Conservation (phyloP, 164 flowering plant genomes). For the Houttuynia cordata region DNA sequence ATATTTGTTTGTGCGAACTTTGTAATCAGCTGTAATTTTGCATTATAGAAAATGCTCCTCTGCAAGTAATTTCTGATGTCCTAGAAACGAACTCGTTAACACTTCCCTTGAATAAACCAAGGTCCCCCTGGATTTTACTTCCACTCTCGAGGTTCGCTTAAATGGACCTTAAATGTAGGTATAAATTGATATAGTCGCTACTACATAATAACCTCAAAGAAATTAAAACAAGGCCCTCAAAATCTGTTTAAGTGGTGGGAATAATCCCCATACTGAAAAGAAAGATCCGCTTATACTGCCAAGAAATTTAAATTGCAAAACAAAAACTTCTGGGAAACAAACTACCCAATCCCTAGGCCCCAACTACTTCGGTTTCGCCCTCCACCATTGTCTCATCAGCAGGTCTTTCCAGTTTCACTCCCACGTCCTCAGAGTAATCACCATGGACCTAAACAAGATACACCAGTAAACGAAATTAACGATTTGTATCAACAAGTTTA, state of each 20-base stretch:
- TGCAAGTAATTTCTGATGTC: no score
- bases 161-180: no score
- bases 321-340: background rate
- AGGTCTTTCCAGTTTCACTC: slow-evolving; percentile 25
- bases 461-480: background rate
- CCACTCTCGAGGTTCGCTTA: no score
- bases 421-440: slow-evolving; percentile 29
- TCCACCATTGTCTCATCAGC: slow-evolving; percentile 18
- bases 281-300: no score
- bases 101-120: no score
- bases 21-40: no score
- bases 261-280: background rate
- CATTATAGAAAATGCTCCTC: no score
- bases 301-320: background rate
- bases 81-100: no score
- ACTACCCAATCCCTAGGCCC: slow-evolving; percentile 11
- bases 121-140: no score
- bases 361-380: slow-evolving; percentile 22
- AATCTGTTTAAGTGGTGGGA: background rate
- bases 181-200: no score
- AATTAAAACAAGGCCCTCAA: background rate
- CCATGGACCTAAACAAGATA: slow-evolving; percentile 23
- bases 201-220: no score
- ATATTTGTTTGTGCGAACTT: no score
- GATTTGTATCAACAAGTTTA: background rate